Base-by-base conservation (phyloP, 352 stramenopile species). In the Globisporangium parvum region DNA sequence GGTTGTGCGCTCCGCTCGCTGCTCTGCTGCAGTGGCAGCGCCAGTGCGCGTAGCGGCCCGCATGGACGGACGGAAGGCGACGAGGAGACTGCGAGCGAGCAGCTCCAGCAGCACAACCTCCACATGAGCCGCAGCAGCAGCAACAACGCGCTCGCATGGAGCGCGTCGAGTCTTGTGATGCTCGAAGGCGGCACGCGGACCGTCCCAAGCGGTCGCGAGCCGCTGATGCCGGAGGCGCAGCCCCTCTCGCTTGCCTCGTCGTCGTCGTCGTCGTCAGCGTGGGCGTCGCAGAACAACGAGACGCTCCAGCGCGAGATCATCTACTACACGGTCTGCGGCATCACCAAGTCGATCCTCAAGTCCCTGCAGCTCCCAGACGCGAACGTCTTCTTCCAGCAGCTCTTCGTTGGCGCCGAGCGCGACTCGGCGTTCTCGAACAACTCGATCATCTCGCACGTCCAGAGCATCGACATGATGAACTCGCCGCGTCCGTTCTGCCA, bases 251-350 rank as follows among this genome's bases (percentile, higher is more conserved):
- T 20, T 9, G 41, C 24, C 15, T 72, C 68, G 18, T 65, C 56
- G 24, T 65, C 68, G 8, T 56, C 69, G 15, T 72, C 69, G 8
- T 28, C 48, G 26, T 72, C 65, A 26, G 69, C 70, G 40, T 77
- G 76, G 61, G 66, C 67, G 17, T 83, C 77, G 23, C 77, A 86
- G 56, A 87, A 81, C 51, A 84, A 86, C 55, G 77, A 87, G 65
- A 88, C 77, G 11, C 66, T 90, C 35, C 77, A 87, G 51, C 77
- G 76, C n/a, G 80, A 90, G 55, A 88, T 90, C 70, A 88, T 90
- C 63, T 90, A 88, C 68, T 90, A 88, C 66, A 90, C 80, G 2
- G 77, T 90, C 3, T 86, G 75, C 67, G 80, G 80, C 24, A 88
- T 90, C 59, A 88, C 77, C 20, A 90, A 90, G 59, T 66, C 77